phyloP scores from a whole-genome alignment of 2,329 filamentous ascomycete species.

The Ophiocordyceps robertsii region DNA sequence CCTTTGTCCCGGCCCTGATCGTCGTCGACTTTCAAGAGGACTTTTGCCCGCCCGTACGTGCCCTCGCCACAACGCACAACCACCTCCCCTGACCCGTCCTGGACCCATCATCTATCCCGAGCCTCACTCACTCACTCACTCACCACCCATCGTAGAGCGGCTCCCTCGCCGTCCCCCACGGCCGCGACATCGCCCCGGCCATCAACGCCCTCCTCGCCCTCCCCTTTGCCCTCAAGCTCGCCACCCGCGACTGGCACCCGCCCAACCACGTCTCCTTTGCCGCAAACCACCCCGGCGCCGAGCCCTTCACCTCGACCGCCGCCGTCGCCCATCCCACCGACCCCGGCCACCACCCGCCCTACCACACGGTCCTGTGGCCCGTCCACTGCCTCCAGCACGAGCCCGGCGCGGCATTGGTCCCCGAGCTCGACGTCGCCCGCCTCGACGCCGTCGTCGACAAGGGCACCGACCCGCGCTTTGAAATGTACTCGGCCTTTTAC shows the following conservation, averaged over 20 bases:
- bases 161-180: slow-evolving; percentile 66
- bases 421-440: slow-evolving; percentile 48
- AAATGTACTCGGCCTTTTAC: slow-evolving; percentile 91
- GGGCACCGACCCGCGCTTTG: slow-evolving; percentile 57
- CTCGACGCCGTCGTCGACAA: slow-evolving; percentile 65
- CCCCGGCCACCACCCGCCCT: slow-evolving; percentile 35
- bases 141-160: slow-evolving; percentile 45
- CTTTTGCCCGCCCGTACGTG: slow-evolving; percentile 69
- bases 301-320: slow-evolving; percentile 54
- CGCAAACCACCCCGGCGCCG: slow-evolving; percentile 50
- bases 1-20: slow-evolving; percentile 41
- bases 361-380: slow-evolving; percentile 70
- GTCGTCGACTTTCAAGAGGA: slow-evolving; percentile 89
- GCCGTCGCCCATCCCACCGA: slow-evolving; percentile 56
- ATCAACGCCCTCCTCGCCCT: slow-evolving; percentile 64
- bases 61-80: background rate
- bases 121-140: background rate
- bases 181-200: slow-evolving; percentile 52
- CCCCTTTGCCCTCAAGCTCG: slow-evolving; percentile 62
- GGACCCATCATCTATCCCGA: too few relatives aligned
- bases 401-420: slow-evolving; percentile 57
- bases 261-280: slow-evolving; percentile 78
- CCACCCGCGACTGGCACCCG: slow-evolving; percentile 91
- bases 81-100: background rate
- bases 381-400: slow-evolving; percentile 74